Conservation (phyloP, 495 filamentous ascomycete species). For the Hyaloscypha finlandica region DNA sequence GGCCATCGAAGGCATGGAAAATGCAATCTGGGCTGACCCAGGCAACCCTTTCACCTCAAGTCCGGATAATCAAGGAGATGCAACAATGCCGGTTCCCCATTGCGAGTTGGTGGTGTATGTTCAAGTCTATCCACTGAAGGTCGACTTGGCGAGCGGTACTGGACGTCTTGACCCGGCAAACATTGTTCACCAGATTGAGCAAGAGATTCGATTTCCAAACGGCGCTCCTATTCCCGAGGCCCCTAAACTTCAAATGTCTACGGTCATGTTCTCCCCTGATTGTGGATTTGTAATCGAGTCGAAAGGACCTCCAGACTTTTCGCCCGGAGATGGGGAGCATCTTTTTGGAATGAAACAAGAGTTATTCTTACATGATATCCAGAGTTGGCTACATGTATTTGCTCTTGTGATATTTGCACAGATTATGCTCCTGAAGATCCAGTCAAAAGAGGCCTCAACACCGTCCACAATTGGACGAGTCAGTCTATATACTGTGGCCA, state of each 20-base stretch:
- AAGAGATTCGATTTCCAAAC: constrained; percentile 81
- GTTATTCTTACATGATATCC: constrained; percentile 64
- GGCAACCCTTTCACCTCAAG: constrained; percentile 46
- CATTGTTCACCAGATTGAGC: constrained; percentile 69
- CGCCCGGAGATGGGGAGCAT: constrained; percentile 64
- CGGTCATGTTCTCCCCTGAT: constrained; percentile 88
- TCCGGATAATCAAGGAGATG: constrained; percentile 62
- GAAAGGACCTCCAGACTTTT: constrained; percentile 74
- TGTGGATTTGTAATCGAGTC: constrained; percentile 91
- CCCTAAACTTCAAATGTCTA: constrained; percentile 77
- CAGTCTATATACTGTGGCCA: constrained; percentile 82
- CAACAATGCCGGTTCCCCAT: constrained; percentile 62
- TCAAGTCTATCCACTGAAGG: constrained; percentile 68
- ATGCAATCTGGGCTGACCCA: constrained; percentile 43
- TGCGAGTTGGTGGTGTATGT: constrained; percentile 90
- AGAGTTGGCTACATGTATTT: constrained; percentile 67
- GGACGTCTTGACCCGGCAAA: constrained; percentile 35
- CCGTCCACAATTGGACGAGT: constrained; percentile 91
- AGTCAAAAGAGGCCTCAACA: constrained; percentile 90
- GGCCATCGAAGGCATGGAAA: constrained; percentile 63
- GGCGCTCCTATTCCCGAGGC: constrained; percentile 70
- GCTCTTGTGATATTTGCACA: constrained; percentile 66
- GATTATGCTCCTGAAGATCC: constrained; percentile 72
- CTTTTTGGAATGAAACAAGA: constrained; percentile 79
- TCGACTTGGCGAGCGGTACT: constrained; percentile 43